These are phyloP conservation scores for Populus tremula DNA, from an alignment of 345 rosid species.

Conservation along the genomic window DNA sequence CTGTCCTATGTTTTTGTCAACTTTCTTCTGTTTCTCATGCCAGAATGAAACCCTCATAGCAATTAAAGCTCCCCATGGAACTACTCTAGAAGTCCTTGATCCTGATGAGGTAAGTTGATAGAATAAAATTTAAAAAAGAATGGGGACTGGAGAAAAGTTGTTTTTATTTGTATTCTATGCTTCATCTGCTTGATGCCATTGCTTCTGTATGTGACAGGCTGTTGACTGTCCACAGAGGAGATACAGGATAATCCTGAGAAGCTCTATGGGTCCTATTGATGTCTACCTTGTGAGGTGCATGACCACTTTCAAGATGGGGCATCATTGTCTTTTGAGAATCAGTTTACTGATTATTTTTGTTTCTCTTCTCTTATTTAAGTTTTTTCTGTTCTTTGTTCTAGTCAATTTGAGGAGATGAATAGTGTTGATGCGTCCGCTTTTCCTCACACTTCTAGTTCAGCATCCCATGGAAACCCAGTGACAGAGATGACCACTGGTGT, in stretches of 20 bases:
- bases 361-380: neutral
- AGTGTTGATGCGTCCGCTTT: constrained; percentile 46
- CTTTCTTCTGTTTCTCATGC: constrained; percentile 19
- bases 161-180: neutral
- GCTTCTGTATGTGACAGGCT: constrained; percentile 47
- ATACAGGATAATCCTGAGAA: constrained; percentile 88
- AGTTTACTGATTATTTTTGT: neutral
- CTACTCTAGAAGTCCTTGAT: constrained; percentile 94
- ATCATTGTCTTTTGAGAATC: neutral
- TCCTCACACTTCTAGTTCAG: constrained; percentile 58
- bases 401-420: constrained; percentile 85
- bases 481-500: constrained; percentile 34
- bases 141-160: neutral
- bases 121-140: constrained; percentile 2
- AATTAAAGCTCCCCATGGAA: constrained; percentile 97
- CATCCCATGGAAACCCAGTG: constrained; percentile 56
- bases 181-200: constrained; percentile 24
- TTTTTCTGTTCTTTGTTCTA: constrained; percentile 25
- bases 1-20: constrained; percentile 16
- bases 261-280: constrained; percentile 97
- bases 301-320: neutral
- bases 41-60: constrained; percentile 97
- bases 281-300: constrained; percentile 89
- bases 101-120: constrained; percentile 73
- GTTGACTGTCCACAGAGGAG: constrained; percentile 77